Evolutionary conservation across 371 early-diverging fungal species (phyloP).

Genomic region (Rhizomucor miehei): DNA sequence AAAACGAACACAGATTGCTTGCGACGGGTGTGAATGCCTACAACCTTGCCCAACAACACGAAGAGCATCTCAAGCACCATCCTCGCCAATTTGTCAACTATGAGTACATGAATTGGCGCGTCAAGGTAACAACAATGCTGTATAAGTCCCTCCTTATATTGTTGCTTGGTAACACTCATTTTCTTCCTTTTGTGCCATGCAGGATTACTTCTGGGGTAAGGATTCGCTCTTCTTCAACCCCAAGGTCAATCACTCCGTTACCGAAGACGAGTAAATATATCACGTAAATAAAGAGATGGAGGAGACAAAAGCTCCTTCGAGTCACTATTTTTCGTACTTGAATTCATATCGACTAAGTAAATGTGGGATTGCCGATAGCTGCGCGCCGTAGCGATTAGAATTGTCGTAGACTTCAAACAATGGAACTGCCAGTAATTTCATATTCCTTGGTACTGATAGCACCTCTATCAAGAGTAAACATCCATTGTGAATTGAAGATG

Average conservation of each 20-base stretch:
- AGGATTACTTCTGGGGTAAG: constrained; percentile 48
- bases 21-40: constrained; percentile 45
- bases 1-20: constrained; percentile 23
- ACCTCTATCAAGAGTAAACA: constrained; percentile 44
- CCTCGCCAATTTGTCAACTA: constrained; percentile 41
- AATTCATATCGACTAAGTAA: constrained; percentile 61
- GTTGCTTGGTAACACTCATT: no score
- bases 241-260: constrained; percentile 33
- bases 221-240: constrained; percentile 52
- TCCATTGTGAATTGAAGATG: neutral
- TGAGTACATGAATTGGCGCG: constrained; percentile 46
- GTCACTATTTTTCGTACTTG: constrained; percentile 35
- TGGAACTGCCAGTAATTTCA: constrained; percentile 80
- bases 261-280: constrained; percentile 2
- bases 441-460: constrained; percentile 76
- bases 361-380: constrained; percentile 71
- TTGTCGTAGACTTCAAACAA: constrained; percentile 83
- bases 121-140: constrained; percentile 16
- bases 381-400: constrained; percentile 69
- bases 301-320: neutral
- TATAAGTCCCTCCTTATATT: neutral
- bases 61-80: constrained; percentile 40
- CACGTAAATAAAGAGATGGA: neutral
- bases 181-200: neutral
- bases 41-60: constrained; percentile 35